Evolutionary conservation across 2,329 filamentous ascomycete species (phyloP), one percentile per base, ranked within the genome.

Genomic region (Monosporascus sp.): DNA sequence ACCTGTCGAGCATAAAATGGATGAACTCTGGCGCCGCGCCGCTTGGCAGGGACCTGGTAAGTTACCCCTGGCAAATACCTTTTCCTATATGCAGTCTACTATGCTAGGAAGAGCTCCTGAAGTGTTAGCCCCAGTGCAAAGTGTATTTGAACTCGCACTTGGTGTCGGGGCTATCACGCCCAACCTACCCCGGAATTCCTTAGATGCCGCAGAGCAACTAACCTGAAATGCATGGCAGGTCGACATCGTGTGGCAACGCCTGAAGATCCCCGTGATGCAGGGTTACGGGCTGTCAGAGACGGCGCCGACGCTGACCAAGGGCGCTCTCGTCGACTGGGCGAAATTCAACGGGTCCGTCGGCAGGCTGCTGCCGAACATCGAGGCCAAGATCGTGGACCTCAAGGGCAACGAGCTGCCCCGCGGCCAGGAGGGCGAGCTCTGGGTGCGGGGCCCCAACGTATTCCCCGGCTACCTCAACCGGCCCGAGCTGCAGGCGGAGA

Each of bases 241-340:
- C 1, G 83, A 90, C 52, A 80, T 83, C 8, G 82, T 94, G 3
- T 89, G 89, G 75, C 71, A 81, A 20, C 83, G 91, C 7, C 82
- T 94, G 54, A 84, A 84, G 49, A 78, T 95, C 20, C 86, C 87
- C 2, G 84, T 96, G 55, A 97, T 96, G 76, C 93, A 97, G 72
- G 92, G 89, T 18, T 97, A 96, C 65, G 93, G 93, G 0, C 78
- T 97, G 5, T 90, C 85, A 5, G 93, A 97, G 74, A 95, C 90
- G 15, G 86, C 86, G 25, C 91, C 92, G 0, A 87, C 84, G 1
- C 89, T 89, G 0, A 86, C 90, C 61, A 82, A 83, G 9, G 89
- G 91, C 70, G 74, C 79, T 7, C 86, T 89, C 76, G 81, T 83
- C 37, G 85, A 90, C 60, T 97, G 91, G 90, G 75, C 83, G 56